Evolutionary conservation across 495 filamentous ascomycete species (phyloP), one percentile per base, ranked within the genome.

Genomic region (Penicillium nucicola): DNA sequence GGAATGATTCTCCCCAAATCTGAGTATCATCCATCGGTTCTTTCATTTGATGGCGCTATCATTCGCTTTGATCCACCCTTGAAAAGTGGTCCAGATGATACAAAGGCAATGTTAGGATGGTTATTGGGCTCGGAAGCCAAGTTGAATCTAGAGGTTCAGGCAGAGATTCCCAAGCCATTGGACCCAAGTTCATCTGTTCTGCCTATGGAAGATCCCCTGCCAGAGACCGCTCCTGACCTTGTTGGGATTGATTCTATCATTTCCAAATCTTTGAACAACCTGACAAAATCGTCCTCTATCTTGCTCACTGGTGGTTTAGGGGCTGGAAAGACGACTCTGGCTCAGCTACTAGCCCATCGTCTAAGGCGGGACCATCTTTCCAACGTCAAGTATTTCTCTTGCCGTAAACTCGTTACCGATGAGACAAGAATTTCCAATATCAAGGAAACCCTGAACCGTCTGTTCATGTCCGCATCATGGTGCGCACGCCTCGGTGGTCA

Each of bases 381-480:
- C 59, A 84, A 92, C 55, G 83, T 84, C 1, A 84, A 84, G 10
- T 93, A 92, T 65, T 89, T 92, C 54, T 81, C 87, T 1, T 96
- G 91, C 62, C 81, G 84, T 28, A 90, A 85, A 45, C 78, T 96
- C 2, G 84, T 95, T 18, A 92, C 85, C 1, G 90, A 96, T 47
- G 92, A 97, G 61, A 90, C 82, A 20, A 84, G 91, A 13, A 82
- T 96, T 13, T 87, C 88, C 11, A 88, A 84, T 8, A 87, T 97
- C 65, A 97, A 96, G 63, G 95, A 97, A 50, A 90, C 84, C 0
- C 66, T 97, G 4, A 86, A 78, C 38, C 79, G 88, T 12, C 69
- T 92, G 13, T 97, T 98, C 59, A 90, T 91, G 75, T 77, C 82
- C 31, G 93, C 95, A 12, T 84, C 85, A 34, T 98, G 92, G 92